Evolutionary conservation across 495 filamentous ascomycete genomes (phyloP).

Genomic region (Hypomontagnella monticulosa): DNA sequence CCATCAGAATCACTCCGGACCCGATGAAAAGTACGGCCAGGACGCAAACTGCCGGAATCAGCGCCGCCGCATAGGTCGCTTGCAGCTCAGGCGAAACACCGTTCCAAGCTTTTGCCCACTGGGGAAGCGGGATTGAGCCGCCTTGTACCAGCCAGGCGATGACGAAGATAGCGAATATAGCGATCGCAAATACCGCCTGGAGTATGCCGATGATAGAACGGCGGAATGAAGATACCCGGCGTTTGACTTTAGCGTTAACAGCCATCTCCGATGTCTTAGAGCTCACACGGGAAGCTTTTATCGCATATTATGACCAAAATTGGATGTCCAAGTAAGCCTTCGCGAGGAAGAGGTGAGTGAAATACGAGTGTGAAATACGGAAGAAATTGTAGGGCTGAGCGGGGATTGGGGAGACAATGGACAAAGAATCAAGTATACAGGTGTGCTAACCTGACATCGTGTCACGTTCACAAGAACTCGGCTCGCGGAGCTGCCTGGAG

Average conservation of each 20-base stretch:
- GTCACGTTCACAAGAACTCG: conserved; percentile 16
- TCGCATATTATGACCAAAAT: conserved; percentile 5
- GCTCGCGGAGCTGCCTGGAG: conserved; percentile 15
- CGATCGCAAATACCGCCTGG: conserved; percentile 39
- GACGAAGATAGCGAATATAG: conserved; percentile 41
- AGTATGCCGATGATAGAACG: conserved; percentile 24
- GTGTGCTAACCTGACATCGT: conserved; percentile 17
- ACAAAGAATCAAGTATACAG: background rate
- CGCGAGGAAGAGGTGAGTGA: background rate
- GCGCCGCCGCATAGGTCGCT: conserved; percentile 27
- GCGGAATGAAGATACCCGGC: conserved; percentile 20
- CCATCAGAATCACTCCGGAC: conserved; percentile 23
- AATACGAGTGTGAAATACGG: background rate
- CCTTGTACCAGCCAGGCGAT: conserved; percentile 39
- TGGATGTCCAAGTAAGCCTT: too few species aligned
- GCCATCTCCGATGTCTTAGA: background rate
- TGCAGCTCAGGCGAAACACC: conserved; percentile 30
- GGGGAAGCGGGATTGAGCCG: conserved; percentile 28
- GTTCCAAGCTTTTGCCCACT: conserved; percentile 44
- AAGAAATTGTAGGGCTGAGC: conserved; percentile 34
- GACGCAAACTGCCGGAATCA: conserved; percentile 28
- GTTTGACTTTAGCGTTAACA: conserved; percentile 11
- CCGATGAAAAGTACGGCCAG: conserved; percentile 25
- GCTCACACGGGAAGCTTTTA: background rate
- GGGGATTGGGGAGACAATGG: conserved; percentile 10